Percentiles rank a stretch among this genome's conserved stretches.
Evolutionary conservation across 75 land plant species (phyloP).

Genomic region (Cunninghamia lanceolata): DNA sequence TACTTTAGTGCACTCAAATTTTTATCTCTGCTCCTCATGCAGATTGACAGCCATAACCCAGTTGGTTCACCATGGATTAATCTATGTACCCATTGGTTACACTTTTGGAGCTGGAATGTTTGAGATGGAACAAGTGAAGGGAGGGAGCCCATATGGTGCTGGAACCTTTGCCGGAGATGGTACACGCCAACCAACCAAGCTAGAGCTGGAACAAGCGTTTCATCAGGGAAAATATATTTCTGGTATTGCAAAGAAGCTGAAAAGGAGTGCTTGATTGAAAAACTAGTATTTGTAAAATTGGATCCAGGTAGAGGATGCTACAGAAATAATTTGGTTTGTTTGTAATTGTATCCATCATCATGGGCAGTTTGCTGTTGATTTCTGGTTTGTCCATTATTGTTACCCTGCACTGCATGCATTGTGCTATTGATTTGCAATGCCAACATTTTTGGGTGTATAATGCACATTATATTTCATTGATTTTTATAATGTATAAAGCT

Average conservation of each 20-base stretch:
- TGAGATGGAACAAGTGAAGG: constrained; percentile 82
- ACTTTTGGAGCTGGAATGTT: constrained; percentile 92
- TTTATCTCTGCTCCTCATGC: constrained; percentile 13
- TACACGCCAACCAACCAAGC: constrained; percentile 70
- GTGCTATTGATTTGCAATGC: neutral
- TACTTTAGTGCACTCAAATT: neutral
- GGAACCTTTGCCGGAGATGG: constrained; percentile 97
- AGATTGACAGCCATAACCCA: constrained; percentile 97
- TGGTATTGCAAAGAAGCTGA: constrained; percentile 83
- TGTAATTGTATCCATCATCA: neutral
- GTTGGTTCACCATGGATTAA: constrained; percentile 86
- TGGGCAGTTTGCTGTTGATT: neutral
- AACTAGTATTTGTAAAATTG: neutral
- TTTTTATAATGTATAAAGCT: neutral
- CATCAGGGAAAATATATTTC: constrained; percentile 90
- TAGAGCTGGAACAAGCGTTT: constrained; percentile 82
- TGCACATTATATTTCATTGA: neutral
- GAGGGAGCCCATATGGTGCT: constrained; percentile 88
- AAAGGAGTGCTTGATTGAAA: constrained; percentile 32
- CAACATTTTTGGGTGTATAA: neutral
- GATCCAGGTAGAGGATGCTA: neutral
- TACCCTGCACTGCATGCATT: neutral
- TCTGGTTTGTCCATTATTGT: neutral
- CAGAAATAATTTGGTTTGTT: neutral
- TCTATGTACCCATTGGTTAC: constrained; percentile 89